Evolutionary conservation across 176 grass and related monocot species (phyloP).

Genomic region (Saccharum spontaneum): DNA sequence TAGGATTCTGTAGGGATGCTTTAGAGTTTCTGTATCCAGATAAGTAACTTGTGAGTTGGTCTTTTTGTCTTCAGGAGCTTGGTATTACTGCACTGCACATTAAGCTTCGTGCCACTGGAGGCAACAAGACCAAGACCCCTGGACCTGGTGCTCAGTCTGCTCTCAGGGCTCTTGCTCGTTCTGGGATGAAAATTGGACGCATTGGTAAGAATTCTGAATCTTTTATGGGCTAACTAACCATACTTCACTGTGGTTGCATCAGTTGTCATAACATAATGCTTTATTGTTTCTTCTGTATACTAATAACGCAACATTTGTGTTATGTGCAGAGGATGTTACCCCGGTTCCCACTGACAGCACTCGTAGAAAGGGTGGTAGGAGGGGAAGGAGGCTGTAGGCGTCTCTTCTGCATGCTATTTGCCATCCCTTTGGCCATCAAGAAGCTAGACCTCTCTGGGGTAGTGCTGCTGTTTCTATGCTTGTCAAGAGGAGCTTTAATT

Average conservation of each 20-base stretch:
- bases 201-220: conserved; percentile 48
- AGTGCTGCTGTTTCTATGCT: background rate
- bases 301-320: background rate
- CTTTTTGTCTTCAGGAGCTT: conserved; percentile 60
- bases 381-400: conserved; percentile 71
- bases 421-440: conserved; percentile 6
- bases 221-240: background rate
- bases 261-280: background rate
- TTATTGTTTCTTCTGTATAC: background rate
- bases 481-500: conserved; percentile 40
- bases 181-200: conserved; percentile 89
- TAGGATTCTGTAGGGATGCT: background rate
- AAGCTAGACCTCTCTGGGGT: conserved; percentile 9
- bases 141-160: conserved; percentile 90
- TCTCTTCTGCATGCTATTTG: background rate
- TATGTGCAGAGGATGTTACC: conserved; percentile 72
- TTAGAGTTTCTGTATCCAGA: background rate
- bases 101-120: conserved; percentile 80
- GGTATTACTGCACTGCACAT: conserved; percentile 85
- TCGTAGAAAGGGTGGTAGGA: conserved; percentile 86
- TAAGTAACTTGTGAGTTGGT: background rate
- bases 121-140: conserved; percentile 91
- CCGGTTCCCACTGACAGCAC: conserved; percentile 81
- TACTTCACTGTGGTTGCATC: background rate
- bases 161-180: conserved; percentile 89